Base-by-base conservation (phyloP, 495 filamentous ascomycete genomes). In the Platismatia glauca region DNA sequence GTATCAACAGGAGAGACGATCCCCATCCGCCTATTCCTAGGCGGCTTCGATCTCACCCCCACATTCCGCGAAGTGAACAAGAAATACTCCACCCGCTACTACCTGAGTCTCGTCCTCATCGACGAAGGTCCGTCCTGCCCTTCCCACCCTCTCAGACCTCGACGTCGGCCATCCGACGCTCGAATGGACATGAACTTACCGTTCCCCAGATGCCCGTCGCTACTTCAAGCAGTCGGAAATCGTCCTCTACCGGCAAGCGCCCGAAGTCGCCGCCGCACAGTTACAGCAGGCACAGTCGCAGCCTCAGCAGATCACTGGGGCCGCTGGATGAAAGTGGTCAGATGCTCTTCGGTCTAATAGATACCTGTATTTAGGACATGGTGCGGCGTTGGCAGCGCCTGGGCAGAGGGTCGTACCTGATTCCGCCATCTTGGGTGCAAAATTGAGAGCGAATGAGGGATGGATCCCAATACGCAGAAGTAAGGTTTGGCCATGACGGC, bases 141-240 rank as follows among this genome's bases (percentile, higher is more conserved):
- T 24, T n/a, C 55, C 43, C 38, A 4, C 11, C 37, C 39, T 43
- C 24, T 56, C 38, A 13, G 18, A 4, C 29, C 59, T 56, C 22
- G 16, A 12, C 13, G 1, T 9, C 27, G 3, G 29, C 18, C 12
- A 39, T 38, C 52, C 3, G n/a, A 34, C 20, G 2, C 24, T 38
- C 18, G 41, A 8, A 39, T 33, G 34, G n/a, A n/a, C n/a, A n/a
- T n/a, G n/a, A n/a, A 60, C 55, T 43, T 16, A 33, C 27, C 7
- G 27, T 31, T 20, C 29, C 46, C 62, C 69, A 95, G 94, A 99
- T 72, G 95, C 95, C 48, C 82, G 94, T 66, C 85, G 94, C 64
- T 99, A 99, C 77, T 99, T 99, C 80, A 99, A 99, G 72, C 94
- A 99, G 75, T 96, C 91, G 58, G 94, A 99, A 76, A 99, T 99